A percentile compares a stretch with the other conserved stretches of the same genome.
These are phyloP conservation scores for Neofusicoccum umdonicola DNA, from an alignment of 2,329 filamentous ascomycete genomes.

Conservation along the genomic window DNA sequence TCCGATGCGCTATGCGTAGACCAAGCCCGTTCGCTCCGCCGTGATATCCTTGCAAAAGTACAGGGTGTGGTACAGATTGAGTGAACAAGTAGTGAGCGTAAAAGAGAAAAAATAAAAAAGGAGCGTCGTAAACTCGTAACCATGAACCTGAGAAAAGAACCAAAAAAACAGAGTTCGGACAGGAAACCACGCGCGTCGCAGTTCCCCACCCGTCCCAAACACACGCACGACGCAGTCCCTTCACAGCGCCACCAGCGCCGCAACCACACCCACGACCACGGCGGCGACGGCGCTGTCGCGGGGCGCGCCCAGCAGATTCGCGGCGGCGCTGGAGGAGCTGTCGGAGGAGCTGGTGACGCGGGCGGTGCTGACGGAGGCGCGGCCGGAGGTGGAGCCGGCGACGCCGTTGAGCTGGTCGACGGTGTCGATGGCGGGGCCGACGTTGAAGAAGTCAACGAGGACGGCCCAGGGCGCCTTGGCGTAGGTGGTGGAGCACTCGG, in stretches of 20 bases:
- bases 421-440: slow-evolving; percentile 63
- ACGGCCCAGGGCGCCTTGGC: slow-evolving; percentile 62
- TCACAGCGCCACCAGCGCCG: slow-evolving; percentile 2
- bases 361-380: slow-evolving; percentile 29
- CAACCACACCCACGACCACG: neutral
- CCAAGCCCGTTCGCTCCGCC: neutral
- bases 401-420: slow-evolving; percentile 66
- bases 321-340: neutral
- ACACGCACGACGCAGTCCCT: neutral
- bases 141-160: neutral
- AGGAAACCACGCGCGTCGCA: too few relatives aligned
- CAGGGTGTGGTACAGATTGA: neutral
- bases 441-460: slow-evolving; percentile 75
- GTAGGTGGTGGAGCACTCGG: slow-evolving; percentile 56
- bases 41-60: neutral
- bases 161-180: too few relatives aligned
- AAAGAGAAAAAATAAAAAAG: neutral
- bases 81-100: neutral
- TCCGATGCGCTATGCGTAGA: slow-evolving; percentile 6
- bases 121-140: slow-evolving; percentile 10
- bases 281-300: neutral
- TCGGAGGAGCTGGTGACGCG: neutral
- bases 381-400: slow-evolving; percentile 37
- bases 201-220: neutral
- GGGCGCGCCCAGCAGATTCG: neutral